Percentiles rank a stretch among this genome's conserved stretches.
phyloP scores from a whole-genome alignment of 805 yeast genomes.

The Kuraishia ogatae region DNA sequence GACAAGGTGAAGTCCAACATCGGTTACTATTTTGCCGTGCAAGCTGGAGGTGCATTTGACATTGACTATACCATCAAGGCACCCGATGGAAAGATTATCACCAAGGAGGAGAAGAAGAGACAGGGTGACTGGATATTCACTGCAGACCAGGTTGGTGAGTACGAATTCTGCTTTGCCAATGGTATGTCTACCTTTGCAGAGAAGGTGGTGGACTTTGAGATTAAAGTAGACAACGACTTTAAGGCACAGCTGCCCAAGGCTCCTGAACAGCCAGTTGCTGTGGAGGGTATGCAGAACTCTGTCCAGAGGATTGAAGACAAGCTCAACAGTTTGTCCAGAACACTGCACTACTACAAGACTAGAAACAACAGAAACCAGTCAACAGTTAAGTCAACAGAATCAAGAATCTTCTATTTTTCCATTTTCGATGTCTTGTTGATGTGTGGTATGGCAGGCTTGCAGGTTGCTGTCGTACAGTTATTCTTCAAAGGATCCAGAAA shows the following conservation, averaged over 20 bases:
- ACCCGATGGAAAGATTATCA: constrained; percentile 48
- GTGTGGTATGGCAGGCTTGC: constrained; percentile 64
- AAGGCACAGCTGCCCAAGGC: constrained; percentile 56
- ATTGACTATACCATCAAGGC: constrained; percentile 58
- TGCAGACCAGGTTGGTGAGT: constrained; percentile 67
- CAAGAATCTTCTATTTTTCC: constrained; percentile 58
- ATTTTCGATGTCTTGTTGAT: constrained; percentile 53
- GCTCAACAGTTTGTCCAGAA: constrained; percentile 44
- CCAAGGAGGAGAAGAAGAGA: constrained; percentile 50
- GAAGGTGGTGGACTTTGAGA: constrained; percentile 78
- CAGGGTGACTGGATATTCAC: constrained; percentile 74
- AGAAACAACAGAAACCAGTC: constrained; percentile 89
- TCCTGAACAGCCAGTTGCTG: constrained; percentile 46
- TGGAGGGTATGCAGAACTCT: constrained; percentile 44
- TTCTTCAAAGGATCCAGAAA: constrained; percentile 67
- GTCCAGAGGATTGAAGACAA: constrained; percentile 53
- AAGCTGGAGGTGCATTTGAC: constrained; percentile 73
- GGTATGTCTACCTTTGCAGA: constrained; percentile 77
- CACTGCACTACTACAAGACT: constrained; percentile 76
- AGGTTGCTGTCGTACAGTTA: constrained; percentile 58
- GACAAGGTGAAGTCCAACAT: constrained; percentile 48
- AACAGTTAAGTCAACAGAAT: constrained; percentile 59
- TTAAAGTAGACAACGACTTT: constrained; percentile 46
- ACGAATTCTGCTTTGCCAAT: constrained; percentile 79
- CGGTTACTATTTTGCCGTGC: constrained; percentile 78